Evolutionary conservation across 768 basidiomycete genomes (phyloP).

Genomic region (Asterophora lycoperdoides): DNA sequence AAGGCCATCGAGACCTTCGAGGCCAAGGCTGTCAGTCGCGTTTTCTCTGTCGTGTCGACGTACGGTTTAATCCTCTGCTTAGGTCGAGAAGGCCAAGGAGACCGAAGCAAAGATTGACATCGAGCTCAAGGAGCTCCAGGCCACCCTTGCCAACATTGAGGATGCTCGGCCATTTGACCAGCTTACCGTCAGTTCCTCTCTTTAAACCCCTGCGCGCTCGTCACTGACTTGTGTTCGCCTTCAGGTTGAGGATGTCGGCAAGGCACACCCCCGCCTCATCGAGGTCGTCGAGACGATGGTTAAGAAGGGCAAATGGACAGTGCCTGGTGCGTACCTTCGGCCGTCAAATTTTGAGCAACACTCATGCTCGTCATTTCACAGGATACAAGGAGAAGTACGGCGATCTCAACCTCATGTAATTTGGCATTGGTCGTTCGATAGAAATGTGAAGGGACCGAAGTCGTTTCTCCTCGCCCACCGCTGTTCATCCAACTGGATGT

Average conservation of each 20-base stretch:
- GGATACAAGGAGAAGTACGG: slow-evolving; percentile 97
- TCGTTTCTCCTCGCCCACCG: background rate
- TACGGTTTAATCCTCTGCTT: slow-evolving; percentile 1
- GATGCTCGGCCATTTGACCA: slow-evolving; percentile 97
- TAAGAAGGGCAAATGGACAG: slow-evolving; percentile 97
- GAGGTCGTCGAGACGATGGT: slow-evolving; percentile 94
- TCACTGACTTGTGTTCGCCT: slow-evolving; percentile 1
- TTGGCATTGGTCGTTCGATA: slow-evolving; percentile 12
- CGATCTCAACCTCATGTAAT: slow-evolving; percentile 87
- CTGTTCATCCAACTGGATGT: too few relatives aligned
- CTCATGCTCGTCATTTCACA: slow-evolving; percentile 22
- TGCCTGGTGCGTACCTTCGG: slow-evolving; percentile 62
- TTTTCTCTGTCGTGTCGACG: slow-evolving; percentile 3
- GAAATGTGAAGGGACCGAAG: slow-evolving; percentile 5
- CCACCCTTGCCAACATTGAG: slow-evolving; percentile 94
- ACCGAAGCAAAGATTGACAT: slow-evolving; percentile 86
- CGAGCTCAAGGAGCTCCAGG: slow-evolving; percentile 88
- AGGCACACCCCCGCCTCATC: slow-evolving; percentile 87
- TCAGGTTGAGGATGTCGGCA: slow-evolving; percentile 83
- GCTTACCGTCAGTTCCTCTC: slow-evolving; percentile 60
- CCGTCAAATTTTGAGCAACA: background rate
- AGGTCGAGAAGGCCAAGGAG: slow-evolving; percentile 88
- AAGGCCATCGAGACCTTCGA: slow-evolving; percentile 98
- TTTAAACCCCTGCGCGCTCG: background rate
- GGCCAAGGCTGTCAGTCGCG: slow-evolving; percentile 73